Percentiles rank a stretch among this genome's conserved stretches.
Conservation (phyloP, 371 early-diverging fungal species). For the Mucor circinelloides region DNA sequence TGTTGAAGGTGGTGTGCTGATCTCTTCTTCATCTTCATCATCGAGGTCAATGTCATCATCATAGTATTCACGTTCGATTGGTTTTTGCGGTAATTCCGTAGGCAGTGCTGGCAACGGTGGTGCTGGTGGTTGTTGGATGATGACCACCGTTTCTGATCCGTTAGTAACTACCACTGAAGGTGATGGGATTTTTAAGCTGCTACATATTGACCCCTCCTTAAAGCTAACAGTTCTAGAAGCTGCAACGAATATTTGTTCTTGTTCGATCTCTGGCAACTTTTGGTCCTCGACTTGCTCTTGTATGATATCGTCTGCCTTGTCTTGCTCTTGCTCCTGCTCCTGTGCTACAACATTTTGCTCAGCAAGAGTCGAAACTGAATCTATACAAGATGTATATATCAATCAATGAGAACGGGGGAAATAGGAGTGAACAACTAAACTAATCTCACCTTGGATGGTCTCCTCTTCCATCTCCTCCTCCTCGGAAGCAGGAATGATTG, state of each 20-base stretch:
- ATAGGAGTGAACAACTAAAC: background rate
- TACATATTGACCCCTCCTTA: conserved; percentile 1
- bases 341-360: background rate
- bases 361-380: background rate
- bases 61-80: conserved; percentile 7
- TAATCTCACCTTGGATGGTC: background rate
- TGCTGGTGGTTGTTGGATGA: background rate
- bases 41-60: conserved; percentile 7
- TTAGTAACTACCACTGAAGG: background rate
- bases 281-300: background rate
- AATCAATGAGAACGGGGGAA: background rate
- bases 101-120: background rate
- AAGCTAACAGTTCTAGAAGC: background rate
- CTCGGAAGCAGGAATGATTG: background rate
- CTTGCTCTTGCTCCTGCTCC: background rate
- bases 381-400: background rate
- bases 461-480: background rate
- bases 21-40: conserved; percentile 2
- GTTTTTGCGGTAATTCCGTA: background rate
- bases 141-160: background rate
- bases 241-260: background rate
- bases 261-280: background rate
- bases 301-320: background rate
- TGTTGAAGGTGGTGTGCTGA: background rate
- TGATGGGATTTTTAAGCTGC: background rate